These are phyloP conservation scores for Moesziomyces antarcticus DNA, from an alignment of 1,284 basidiomycete genomes.

Conservation along the genomic window DNA sequence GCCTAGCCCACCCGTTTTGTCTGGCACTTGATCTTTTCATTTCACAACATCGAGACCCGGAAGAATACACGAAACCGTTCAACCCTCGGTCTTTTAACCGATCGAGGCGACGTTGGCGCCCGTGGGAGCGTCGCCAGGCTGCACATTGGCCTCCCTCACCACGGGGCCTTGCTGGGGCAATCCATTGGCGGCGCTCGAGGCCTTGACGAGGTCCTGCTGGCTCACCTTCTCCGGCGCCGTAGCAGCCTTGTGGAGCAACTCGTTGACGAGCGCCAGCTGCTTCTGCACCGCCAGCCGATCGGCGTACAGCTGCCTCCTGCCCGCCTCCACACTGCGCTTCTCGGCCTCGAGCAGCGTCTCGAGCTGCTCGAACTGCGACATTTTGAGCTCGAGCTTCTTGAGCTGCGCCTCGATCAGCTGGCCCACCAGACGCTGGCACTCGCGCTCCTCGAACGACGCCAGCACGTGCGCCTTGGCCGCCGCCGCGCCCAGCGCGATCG, in stretches of 20 bases:
- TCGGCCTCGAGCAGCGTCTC: conserved; percentile 64
- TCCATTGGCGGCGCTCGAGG: conserved; percentile 49
- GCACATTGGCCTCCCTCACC: conserved; percentile 46
- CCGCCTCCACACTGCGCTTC: conserved; percentile 57
- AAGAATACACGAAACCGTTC: neutral
- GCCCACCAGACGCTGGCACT: conserved; percentile 83
- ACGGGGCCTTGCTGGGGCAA: conserved; percentile 63
- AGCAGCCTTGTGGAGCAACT: conserved; percentile 60
- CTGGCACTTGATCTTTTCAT: too few relatives aligned
- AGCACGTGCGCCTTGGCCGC: conserved; percentile 85
- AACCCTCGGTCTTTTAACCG: conserved; percentile 12
- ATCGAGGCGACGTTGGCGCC: conserved; percentile 42
- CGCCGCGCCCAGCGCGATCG: conserved; percentile 78
- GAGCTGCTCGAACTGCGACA: conserved; percentile 65
- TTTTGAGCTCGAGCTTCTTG: conserved; percentile 80
- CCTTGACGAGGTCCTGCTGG: conserved; percentile 48
- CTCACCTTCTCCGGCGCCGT: conserved; percentile 50
- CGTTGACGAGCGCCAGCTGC: conserved; percentile 61
- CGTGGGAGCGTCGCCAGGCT: conserved; percentile 7
- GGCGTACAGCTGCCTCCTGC: conserved; percentile 60
- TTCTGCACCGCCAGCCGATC: conserved; percentile 64
- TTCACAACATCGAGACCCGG: too few relatives aligned
- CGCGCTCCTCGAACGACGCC: conserved; percentile 84
- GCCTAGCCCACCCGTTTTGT: too few relatives aligned
- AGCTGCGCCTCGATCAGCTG: conserved; percentile 90